Conservation (phyloP, 2,329 filamentous ascomycete genomes). For the Trichoderma sp. region DNA sequence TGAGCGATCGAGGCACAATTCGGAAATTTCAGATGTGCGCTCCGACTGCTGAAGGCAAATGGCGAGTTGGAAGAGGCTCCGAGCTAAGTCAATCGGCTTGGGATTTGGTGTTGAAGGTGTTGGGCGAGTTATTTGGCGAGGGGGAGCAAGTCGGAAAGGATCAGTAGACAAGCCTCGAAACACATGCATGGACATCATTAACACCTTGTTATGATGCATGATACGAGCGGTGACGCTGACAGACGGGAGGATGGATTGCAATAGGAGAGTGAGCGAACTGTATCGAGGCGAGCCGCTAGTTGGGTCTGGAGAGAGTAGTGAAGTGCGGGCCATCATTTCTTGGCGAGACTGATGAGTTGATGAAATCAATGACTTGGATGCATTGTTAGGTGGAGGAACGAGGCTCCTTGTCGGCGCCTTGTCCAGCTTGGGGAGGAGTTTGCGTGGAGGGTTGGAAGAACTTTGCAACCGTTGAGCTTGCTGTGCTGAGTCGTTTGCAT, state of each 20-base stretch:
- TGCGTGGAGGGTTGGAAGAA: not conserved
- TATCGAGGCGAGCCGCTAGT: not conserved
- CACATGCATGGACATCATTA: conserved; percentile 12
- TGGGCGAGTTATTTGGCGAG: not conserved
- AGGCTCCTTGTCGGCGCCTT: not conserved
- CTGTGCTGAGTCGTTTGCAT: not conserved
- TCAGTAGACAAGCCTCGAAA: conserved; percentile 3
- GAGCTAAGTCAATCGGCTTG: not conserved
- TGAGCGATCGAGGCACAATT: not conserved
- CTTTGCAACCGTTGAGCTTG: not conserved
- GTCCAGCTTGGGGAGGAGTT: not conserved
- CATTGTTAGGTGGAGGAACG: not conserved
- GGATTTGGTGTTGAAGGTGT: not conserved
- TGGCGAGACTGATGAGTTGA: not conserved
- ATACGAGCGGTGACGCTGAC: conserved; percentile 4
- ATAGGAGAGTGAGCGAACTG: not conserved
- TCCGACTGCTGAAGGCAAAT: conserved; percentile 11
- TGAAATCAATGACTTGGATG: not conserved
- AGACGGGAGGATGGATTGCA: conserved; percentile 6
- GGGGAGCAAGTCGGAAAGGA: not conserved
- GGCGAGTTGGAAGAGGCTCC: conserved; percentile 1
- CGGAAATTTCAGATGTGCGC: not conserved
- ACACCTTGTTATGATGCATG: conserved; percentile 4
- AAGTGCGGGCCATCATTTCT: not conserved
- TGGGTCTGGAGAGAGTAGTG: not conserved